These are phyloP conservation scores for Lentinula lateritia DNA, from an alignment of 768 basidiomycete genomes.

Conservation along the genomic window DNA sequence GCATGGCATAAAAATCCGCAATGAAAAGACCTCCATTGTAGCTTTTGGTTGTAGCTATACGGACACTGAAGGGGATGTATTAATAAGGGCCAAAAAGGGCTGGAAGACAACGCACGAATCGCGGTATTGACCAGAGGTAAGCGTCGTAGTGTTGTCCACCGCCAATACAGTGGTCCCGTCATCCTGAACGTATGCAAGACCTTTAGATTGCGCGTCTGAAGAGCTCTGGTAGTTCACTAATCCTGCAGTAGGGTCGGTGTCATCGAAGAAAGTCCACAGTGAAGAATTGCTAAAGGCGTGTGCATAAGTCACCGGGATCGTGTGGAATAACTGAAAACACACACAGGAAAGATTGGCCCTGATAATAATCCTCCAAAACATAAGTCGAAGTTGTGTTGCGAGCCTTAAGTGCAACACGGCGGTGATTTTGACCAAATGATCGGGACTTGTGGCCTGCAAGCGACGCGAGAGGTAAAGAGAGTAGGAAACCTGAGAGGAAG, in stretches of 20 bases:
- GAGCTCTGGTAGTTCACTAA: slow-evolving; percentile 53
- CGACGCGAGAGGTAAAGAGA: slow-evolving; percentile 6
- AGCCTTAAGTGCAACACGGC: background rate
- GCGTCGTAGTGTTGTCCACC: slow-evolving; percentile 35
- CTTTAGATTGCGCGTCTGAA: slow-evolving; percentile 40
- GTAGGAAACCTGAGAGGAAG: background rate
- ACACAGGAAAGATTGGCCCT: slow-evolving; percentile 59
- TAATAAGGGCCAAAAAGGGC: background rate
- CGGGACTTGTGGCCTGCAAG: background rate
- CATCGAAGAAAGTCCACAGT: slow-evolving; percentile 62
- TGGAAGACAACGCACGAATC: slow-evolving; percentile 20
- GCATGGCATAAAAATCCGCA: slow-evolving; percentile 44
- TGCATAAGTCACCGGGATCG: background rate
- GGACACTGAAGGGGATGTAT: slow-evolving; percentile 27
- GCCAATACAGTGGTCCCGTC: slow-evolving; percentile 36
- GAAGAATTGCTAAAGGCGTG: slow-evolving; percentile 24
- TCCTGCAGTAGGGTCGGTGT: slow-evolving; percentile 65
- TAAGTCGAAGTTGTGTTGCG: slow-evolving; percentile 4
- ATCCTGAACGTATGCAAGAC: slow-evolving; percentile 50
- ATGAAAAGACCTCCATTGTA: slow-evolving; percentile 47
- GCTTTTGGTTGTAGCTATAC: slow-evolving; percentile 38
- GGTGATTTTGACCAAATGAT: slow-evolving; percentile 1
- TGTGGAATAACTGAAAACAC: slow-evolving; percentile 10
- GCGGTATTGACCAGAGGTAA: slow-evolving; percentile 35
- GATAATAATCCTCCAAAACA: slow-evolving; percentile 17